Percentiles rank a stretch among this genome's conserved stretches.
Conservation (phyloP, 257 asterid genomes). For the Leptodermis oblonga region DNA sequence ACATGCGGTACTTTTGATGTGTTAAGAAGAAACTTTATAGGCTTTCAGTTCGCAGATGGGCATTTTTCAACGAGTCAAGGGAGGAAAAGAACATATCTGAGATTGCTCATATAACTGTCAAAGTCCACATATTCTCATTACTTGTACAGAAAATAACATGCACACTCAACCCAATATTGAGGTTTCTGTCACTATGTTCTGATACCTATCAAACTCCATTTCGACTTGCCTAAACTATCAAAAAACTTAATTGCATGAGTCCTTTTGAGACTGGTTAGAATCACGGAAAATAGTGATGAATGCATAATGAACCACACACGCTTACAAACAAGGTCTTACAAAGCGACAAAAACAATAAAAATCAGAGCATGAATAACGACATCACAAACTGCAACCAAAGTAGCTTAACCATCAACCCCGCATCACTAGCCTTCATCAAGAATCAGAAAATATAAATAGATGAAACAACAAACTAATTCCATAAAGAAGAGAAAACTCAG, state of each 20-base stretch:
- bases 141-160: not conserved
- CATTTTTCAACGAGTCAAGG: not conserved
- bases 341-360: not conserved
- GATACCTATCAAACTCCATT: not conserved
- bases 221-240: not conserved
- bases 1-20: not conserved
- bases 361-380: not conserved
- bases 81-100: not conserved
- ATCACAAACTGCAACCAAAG: not conserved
- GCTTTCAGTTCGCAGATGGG: not conserved
- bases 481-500: not conserved
- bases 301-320: not conserved
- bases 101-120: not conserved
- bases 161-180: not conserved
- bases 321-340: not conserved
- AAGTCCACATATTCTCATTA: not conserved
- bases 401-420: not conserved
- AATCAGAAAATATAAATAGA: not conserved
- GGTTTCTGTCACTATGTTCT: not conserved
- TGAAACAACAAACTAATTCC: not conserved
- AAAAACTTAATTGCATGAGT: not conserved
- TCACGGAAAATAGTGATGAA: not conserved
- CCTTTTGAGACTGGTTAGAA: not conserved
- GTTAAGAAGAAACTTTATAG: not conserved
- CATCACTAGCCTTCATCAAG: not conserved